Evolutionary conservation across 768 basidiomycete genomes (phyloP).

Genomic region (Brasilioporus rufonigricans): DNA sequence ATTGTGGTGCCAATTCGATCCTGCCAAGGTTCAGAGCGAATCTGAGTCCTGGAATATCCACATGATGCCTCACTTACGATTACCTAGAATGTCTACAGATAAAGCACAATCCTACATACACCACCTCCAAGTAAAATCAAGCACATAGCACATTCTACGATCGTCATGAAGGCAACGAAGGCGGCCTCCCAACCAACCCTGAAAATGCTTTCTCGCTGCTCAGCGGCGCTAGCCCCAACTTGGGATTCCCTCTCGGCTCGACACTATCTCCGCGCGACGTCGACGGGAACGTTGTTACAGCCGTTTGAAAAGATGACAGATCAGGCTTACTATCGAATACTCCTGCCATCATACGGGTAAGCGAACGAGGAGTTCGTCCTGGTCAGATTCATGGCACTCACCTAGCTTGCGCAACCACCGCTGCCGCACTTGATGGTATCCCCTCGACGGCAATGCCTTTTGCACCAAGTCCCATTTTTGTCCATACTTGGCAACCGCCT

Average conservation of each 20-base stretch:
- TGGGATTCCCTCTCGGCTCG: conserved; percentile 35
- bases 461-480: conserved; percentile 42
- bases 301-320: conserved; percentile 33
- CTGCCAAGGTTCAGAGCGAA: neutral
- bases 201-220: conserved; percentile 36
- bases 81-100: neutral
- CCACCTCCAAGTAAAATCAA: conserved; percentile 8
- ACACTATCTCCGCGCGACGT: conserved; percentile 7
- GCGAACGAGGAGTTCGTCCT: neutral
- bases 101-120: neutral
- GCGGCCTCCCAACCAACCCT: conserved; percentile 20
- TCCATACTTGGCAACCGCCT: conserved; percentile 41
- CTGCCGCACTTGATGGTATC: conserved; percentile 43
- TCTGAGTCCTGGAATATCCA: neutral
- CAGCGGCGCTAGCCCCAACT: conserved; percentile 37
- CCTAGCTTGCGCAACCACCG: conserved; percentile 43
- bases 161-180: conserved; percentile 19
- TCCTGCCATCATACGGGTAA: conserved; percentile 13
- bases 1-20: no score
- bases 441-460: conserved; percentile 38
- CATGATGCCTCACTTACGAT: no score
- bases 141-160: neutral
- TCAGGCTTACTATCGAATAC: conserved; percentile 39
- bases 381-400: conserved; percentile 3
- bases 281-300: conserved; percentile 14